Conservation (phyloP, 345 rosid genomes). For the Camelina laxa region DNA sequence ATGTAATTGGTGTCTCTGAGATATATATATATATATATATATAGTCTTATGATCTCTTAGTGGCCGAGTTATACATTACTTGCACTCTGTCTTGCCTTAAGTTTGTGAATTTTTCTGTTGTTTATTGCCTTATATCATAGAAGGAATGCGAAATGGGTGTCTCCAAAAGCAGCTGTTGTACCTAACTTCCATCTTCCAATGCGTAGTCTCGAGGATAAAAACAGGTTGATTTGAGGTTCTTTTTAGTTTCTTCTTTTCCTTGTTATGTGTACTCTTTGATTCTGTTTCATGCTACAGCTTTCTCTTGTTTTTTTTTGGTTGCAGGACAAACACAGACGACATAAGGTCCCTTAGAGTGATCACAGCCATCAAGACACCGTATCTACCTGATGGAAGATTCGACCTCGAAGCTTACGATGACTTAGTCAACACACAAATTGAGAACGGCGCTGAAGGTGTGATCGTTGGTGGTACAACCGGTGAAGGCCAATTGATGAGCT, state of each 20-base stretch:
- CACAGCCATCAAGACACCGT: constrained; percentile 93
- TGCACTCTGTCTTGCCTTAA: not conserved
- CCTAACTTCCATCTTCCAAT: constrained; percentile 75
- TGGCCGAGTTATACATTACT: not conserved
- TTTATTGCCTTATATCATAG: constrained; percentile 39
- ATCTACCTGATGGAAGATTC: constrained; percentile 90
- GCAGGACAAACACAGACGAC: constrained; percentile 78
- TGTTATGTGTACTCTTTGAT: not conserved
- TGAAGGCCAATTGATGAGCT: constrained; percentile 93
- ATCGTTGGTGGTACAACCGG: constrained; percentile 94
- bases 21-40: too few relatives aligned
- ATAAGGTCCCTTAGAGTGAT: constrained; percentile 73
- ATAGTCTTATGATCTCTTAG: not conserved
- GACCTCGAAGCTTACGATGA: constrained; percentile 90
- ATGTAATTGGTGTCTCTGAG: not conserved
- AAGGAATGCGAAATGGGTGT: constrained; percentile 54
- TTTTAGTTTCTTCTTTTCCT: not conserved
- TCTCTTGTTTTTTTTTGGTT: constrained; percentile 18
- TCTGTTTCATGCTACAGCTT: not conserved
- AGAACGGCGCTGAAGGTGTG: constrained; percentile 72
- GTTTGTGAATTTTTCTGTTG: not conserved
- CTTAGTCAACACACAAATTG: constrained; percentile 72
- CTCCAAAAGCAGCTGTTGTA: constrained; percentile 68
- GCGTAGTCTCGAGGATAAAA: constrained; percentile 79
- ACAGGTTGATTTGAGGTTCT: constrained; percentile 50